Percentiles rank a stretch among this genome's conserved stretches.
Evolutionary conservation across 495 filamentous ascomycete genomes (phyloP).

Genomic region (Lophiostoma macrostomum): DNA sequence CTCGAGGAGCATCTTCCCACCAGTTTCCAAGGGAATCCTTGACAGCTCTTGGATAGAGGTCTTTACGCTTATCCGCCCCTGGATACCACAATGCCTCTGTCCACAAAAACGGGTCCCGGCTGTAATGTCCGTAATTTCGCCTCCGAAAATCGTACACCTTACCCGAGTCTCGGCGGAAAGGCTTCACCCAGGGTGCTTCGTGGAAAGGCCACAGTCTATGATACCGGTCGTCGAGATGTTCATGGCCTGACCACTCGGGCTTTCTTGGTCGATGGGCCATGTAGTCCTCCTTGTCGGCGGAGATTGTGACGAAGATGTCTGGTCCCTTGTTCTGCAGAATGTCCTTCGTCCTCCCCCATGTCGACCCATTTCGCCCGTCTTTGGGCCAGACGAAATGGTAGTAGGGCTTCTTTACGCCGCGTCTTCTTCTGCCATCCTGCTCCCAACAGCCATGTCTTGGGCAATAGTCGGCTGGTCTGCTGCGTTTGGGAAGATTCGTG

Average conservation of each 20-base stretch:
- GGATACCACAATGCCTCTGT: constrained; percentile 19
- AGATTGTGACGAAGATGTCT: constrained; percentile 38
- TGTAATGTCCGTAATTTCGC: constrained; percentile 16
- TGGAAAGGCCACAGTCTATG: too few species aligned
- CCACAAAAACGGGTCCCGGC: constrained; percentile 14
- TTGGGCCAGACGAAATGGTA: constrained; percentile 37
- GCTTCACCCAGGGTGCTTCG: constrained; percentile 7
- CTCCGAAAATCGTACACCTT: constrained; percentile 33
- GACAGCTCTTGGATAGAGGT: constrained; percentile 3
- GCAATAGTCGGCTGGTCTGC: constrained; percentile 11
- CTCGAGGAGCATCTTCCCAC: constrained; percentile 4
- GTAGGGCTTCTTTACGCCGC: constrained; percentile 24
- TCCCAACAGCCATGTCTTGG: constrained; percentile 22
- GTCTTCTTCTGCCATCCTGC: constrained; percentile 3
- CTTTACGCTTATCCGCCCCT: constrained; percentile 3
- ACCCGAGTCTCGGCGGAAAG: background rate
- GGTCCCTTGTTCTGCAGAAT: constrained; percentile 33
- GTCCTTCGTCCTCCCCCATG: constrained; percentile 37
- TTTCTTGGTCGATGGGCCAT: constrained; percentile 19
- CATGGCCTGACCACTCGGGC: constrained; percentile 14
- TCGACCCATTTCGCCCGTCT: constrained; percentile 36
- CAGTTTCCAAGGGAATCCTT: constrained; percentile 18
- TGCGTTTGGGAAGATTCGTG: background rate
- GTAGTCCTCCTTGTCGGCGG: constrained; percentile 31
- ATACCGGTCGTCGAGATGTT: constrained; percentile 16